Conservation (phyloP, 1,284 basidiomycete genomes). For the Ceratobasidium sp. region DNA sequence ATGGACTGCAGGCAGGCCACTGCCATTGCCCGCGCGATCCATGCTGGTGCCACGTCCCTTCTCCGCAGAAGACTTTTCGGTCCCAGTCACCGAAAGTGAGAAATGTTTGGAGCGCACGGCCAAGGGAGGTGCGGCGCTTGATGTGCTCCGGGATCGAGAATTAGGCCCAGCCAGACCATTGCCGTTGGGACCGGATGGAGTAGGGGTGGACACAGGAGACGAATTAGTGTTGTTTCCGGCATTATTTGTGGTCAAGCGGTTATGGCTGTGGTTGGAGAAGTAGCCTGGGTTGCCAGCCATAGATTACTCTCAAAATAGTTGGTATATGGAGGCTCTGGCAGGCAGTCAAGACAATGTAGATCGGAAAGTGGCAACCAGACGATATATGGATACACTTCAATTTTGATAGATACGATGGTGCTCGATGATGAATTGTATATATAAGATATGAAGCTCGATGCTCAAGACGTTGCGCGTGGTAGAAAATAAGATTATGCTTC, state of each 20-base stretch:
- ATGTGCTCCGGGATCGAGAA: constrained; percentile 56
- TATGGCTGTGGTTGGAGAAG: constrained; percentile 79
- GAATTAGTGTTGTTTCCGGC: constrained; percentile 21
- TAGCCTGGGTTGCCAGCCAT: constrained; percentile 51
- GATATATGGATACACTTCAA: constrained; percentile 34
- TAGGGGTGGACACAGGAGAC: constrained; percentile 40
- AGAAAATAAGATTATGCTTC: constrained; percentile 39
- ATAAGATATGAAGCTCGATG: constrained; percentile 21
- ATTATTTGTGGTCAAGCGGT: constrained; percentile 59
- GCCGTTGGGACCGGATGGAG: constrained; percentile 43
- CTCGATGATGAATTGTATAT: constrained; percentile 7
- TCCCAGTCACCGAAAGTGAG: constrained; percentile 28
- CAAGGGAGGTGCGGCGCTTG: constrained; percentile 54
- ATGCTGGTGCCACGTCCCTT: constrained; percentile 16
- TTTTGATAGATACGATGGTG: constrained; percentile 31
- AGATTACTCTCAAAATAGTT: neutral
- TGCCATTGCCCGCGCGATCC: constrained; percentile 13
- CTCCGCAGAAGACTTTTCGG: constrained; percentile 33
- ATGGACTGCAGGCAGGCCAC: constrained; percentile 54
- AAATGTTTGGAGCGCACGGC: constrained; percentile 47
- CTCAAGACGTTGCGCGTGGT: constrained; percentile 16
- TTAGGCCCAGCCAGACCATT: constrained; percentile 41
- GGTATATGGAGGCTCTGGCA: neutral
- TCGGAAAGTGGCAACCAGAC: neutral
- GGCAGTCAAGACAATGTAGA: neutral